Evolutionary conservation across 2,329 filamentous ascomycete species (phyloP).

Genomic region (Paecilomyces variotii): DNA sequence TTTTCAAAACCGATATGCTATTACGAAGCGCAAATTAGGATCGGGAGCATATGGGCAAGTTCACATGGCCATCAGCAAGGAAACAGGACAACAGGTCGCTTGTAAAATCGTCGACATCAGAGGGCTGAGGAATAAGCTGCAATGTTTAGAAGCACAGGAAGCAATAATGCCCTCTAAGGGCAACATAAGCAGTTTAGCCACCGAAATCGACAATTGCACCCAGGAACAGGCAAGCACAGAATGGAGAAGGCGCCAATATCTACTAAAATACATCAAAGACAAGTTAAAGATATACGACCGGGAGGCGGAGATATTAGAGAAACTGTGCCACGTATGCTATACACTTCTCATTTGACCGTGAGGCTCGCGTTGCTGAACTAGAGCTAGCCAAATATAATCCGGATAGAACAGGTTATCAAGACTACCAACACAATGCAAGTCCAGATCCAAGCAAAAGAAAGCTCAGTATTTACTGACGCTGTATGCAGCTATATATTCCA

Average conservation of each 20-base stretch:
- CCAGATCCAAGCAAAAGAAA: neutral
- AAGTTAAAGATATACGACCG: slow-evolving; percentile 27
- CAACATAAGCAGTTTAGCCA: slow-evolving; percentile 3
- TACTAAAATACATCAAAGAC: slow-evolving; percentile 15
- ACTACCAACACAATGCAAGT: slow-evolving; percentile 44
- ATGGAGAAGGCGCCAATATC: slow-evolving; percentile 11
- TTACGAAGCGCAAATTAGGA: slow-evolving; percentile 35
- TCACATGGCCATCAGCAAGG: slow-evolving; percentile 32
- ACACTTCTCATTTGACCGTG: neutral
- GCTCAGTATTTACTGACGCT: slow-evolving; percentile 6
- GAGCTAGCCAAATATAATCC: slow-evolving; percentile 50
- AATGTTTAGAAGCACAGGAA: slow-evolving; percentile 2
- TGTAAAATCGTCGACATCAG: slow-evolving; percentile 39
- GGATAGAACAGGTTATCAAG: slow-evolving; percentile 48
- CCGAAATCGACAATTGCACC: slow-evolving; percentile 8
- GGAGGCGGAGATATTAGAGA: slow-evolving; percentile 41
- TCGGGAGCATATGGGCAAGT: slow-evolving; percentile 36
- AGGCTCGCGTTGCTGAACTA: neutral
- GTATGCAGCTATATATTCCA: slow-evolving; percentile 49
- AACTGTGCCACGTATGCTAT: slow-evolving; percentile 44
- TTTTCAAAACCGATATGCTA: slow-evolving; percentile 24
- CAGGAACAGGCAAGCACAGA: slow-evolving; percentile 10
- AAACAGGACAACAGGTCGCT: slow-evolving; percentile 30
- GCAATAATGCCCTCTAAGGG: slow-evolving; percentile 8
- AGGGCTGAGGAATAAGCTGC: slow-evolving; percentile 11